Conservation (phyloP, 2,329 filamentous ascomycete species). For the Akanthomyces muscarius region DNA sequence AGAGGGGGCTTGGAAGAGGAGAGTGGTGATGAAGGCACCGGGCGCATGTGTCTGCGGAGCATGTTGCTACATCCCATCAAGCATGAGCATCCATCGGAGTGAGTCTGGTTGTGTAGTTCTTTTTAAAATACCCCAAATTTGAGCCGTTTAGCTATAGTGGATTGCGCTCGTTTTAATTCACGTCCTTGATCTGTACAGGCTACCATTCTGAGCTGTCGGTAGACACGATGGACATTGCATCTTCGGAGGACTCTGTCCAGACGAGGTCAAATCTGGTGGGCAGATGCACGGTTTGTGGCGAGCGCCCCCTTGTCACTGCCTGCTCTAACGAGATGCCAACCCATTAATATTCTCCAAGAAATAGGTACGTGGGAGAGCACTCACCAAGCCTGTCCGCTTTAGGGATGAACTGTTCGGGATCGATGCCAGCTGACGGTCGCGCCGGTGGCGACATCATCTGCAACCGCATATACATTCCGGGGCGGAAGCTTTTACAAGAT, state of each 20-base stretch:
- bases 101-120: background rate
- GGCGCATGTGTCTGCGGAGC: conserved; percentile 73
- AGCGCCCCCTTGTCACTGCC: background rate
- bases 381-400: background rate
- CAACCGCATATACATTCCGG: background rate
- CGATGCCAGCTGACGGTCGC: background rate
- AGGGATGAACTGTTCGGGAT: background rate
- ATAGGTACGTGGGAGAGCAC: background rate
- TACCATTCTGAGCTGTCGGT: background rate
- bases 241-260: background rate
- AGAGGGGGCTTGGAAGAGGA: conserved; percentile 53
- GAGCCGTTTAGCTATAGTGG: too few relatives aligned
- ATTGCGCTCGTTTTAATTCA: too few relatives aligned
- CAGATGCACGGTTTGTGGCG: background rate
- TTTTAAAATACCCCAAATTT: background rate
- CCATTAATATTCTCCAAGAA: background rate
- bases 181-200: background rate
- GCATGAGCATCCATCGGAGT: conserved; percentile 49
- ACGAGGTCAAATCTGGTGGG: background rate
- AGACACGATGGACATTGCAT: background rate
- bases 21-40: conserved; percentile 46
- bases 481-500: background rate
- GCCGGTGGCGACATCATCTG: background rate
- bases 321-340: background rate
- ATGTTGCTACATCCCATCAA: conserved; percentile 83